These are phyloP conservation scores for Russula earlei DNA, from an alignment of 768 basidiomycete genomes.

Conservation along the genomic window DNA sequence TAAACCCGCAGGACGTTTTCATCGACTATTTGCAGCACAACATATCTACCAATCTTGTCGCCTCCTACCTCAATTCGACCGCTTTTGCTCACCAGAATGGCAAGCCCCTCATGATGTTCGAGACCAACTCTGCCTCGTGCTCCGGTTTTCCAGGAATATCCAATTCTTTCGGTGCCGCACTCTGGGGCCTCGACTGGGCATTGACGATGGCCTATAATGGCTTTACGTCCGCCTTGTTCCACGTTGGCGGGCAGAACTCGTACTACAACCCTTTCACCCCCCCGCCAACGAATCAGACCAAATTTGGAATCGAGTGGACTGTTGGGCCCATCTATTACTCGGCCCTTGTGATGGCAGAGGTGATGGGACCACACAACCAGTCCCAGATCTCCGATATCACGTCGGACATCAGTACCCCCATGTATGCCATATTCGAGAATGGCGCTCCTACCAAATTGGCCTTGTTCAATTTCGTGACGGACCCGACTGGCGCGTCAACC, in stretches of 20 bases:
- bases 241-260: constrained; percentile 56
- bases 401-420: constrained; percentile 41
- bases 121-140: constrained; percentile 47
- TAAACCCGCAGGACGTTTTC: constrained; percentile 41
- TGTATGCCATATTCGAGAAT: constrained; percentile 66
- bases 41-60: constrained; percentile 40
- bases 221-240: constrained; percentile 34
- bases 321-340: constrained; percentile 69
- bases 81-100: constrained; percentile 29
- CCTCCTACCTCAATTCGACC: constrained; percentile 42
- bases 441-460: constrained; percentile 50
- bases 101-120: constrained; percentile 45
- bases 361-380: constrained; percentile 49
- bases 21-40: constrained; percentile 52
- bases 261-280: constrained; percentile 50
- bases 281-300: constrained; percentile 44
- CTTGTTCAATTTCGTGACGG: constrained; percentile 66
- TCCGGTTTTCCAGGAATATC: constrained; percentile 44
- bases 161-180: constrained; percentile 46
- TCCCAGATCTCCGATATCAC: constrained; percentile 62
- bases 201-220: constrained; percentile 44
- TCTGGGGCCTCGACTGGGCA: constrained; percentile 47
- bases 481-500: constrained; percentile 44
- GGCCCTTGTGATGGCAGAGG: constrained; percentile 58
- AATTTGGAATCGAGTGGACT: constrained; percentile 54